Evolutionary conservation across 352 stramenopile species (phyloP).

Genomic region (Stephanocyclus meneghinianus): DNA sequence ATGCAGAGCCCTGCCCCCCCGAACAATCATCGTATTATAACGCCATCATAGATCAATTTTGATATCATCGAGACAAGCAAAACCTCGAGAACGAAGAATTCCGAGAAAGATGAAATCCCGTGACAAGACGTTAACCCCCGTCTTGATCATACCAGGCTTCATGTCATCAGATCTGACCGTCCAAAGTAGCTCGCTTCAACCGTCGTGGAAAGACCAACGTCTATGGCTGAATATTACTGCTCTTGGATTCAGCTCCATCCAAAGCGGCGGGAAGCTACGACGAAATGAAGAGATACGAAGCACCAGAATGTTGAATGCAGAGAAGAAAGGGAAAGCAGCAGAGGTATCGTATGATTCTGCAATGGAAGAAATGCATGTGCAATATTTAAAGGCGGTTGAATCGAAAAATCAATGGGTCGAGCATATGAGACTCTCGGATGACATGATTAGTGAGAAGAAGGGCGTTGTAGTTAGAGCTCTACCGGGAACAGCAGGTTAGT

Average conservation of each 20-base stretch:
- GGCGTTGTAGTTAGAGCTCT: conserved; percentile 60
- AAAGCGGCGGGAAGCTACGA: conserved; percentile 26
- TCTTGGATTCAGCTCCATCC: conserved; percentile 46
- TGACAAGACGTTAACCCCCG: conserved; percentile 23
- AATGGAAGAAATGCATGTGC: conserved; percentile 24
- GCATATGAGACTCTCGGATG: conserved; percentile 49
- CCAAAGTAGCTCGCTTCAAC: conserved; percentile 13
- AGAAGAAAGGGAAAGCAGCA: background rate
- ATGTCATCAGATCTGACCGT: conserved; percentile 60
- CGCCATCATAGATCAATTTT: background rate
- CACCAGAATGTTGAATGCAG: background rate
- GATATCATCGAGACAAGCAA: background rate
- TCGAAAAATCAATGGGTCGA: conserved; percentile 58
- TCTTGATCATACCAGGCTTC: conserved; percentile 75
- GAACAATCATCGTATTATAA: background rate
- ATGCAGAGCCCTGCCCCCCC: no score
- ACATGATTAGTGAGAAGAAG: conserved; percentile 55
- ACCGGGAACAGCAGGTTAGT: conserved; percentile 27
- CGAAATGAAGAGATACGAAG: conserved; percentile 33
- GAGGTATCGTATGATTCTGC: background rate
- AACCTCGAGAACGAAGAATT: background rate
- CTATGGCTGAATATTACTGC: conserved; percentile 54
- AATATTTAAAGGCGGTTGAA: conserved; percentile 39
- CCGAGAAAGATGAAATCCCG: background rate
- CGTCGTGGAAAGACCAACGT: conserved; percentile 63